A percentile compares a stretch with the other conserved stretches of the same genome.
Conservation (phyloP, 768 basidiomycete genomes). For the Tricholoma flavovirens region DNA sequence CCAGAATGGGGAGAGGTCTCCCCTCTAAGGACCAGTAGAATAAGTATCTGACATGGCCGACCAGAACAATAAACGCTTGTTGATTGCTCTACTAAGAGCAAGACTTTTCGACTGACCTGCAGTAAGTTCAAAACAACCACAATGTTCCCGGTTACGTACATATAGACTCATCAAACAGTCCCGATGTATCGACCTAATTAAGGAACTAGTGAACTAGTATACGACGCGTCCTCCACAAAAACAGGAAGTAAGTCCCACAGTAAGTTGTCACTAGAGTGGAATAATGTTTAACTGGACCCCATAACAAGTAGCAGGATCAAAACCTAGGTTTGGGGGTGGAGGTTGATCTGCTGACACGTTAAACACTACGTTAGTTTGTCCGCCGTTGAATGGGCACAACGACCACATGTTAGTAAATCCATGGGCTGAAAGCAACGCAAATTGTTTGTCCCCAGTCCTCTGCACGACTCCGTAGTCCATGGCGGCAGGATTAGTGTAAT, state of each 20-base stretch:
- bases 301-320: slow-evolving; percentile 26
- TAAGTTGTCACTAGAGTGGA: not conserved
- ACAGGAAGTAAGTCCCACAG: too few relatives aligned
- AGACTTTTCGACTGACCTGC: too few relatives aligned
- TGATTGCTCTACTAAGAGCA: too few relatives aligned
- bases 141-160: too few relatives aligned
- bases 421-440: slow-evolving; percentile 27
- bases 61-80: too few relatives aligned
- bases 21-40: too few relatives aligned
- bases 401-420: slow-evolving; percentile 32
- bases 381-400: slow-evolving; percentile 28
- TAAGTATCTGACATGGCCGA: too few relatives aligned
- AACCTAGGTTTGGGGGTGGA: slow-evolving; percentile 15
- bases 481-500: slow-evolving; percentile 25
- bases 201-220: not conserved
- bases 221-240: too few relatives aligned
- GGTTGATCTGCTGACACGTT: slow-evolving; percentile 21
- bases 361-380: slow-evolving; percentile 33
- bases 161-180: too few relatives aligned
- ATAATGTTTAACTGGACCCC: slow-evolving; percentile 25
- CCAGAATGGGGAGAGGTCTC: too few relatives aligned
- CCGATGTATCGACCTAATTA: not conserved
- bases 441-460: slow-evolving; percentile 9
- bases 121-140: too few relatives aligned
- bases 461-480: slow-evolving; percentile 32